Conservation (phyloP, 2,329 filamentous ascomycete species). For the Colletotrichum salicis region DNA sequence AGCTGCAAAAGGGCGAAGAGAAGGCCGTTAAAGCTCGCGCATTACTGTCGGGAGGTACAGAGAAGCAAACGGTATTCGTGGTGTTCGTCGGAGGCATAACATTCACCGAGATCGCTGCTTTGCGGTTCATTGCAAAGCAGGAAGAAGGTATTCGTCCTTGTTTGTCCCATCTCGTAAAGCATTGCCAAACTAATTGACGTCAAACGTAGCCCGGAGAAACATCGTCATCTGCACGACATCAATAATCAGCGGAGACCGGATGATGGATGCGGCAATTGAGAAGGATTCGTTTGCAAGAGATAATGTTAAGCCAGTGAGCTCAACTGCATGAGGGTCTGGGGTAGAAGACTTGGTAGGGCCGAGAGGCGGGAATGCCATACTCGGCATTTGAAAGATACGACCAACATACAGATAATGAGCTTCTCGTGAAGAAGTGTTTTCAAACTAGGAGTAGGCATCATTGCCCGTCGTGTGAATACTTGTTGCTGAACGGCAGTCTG, state of each 20-base stretch:
- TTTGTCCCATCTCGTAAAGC: background rate
- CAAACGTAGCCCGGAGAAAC: slow-evolving; percentile 72
- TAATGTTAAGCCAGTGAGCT: slow-evolving; percentile 29
- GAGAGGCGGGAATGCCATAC: background rate
- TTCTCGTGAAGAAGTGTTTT: background rate
- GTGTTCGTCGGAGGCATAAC: slow-evolving; percentile 98
- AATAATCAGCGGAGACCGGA: slow-evolving; percentile 86
- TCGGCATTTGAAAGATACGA: background rate
- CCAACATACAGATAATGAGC: slow-evolving; percentile 11
- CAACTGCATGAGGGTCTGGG: slow-evolving; percentile 29
- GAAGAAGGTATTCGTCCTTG: slow-evolving; percentile 69
- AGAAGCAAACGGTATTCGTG: slow-evolving; percentile 89
- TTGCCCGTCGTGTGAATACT: background rate
- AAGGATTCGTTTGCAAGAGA: slow-evolving; percentile 69
- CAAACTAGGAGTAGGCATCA: background rate
- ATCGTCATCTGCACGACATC: slow-evolving; percentile 94
- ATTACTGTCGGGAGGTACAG: slow-evolving; percentile 78
- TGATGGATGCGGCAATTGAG: slow-evolving; percentile 89
- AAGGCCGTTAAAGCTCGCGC: slow-evolving; percentile 89
- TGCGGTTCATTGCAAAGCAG: slow-evolving; percentile 88
- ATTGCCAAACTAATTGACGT: background rate
- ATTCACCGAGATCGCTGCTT: slow-evolving; percentile 92
- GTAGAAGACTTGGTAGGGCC: background rate
- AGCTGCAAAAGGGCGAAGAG: slow-evolving; percentile 90
- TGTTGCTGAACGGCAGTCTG: background rate